Base-by-base conservation (phyloP, 768 basidiomycete species). In the Suillus decipiens region DNA sequence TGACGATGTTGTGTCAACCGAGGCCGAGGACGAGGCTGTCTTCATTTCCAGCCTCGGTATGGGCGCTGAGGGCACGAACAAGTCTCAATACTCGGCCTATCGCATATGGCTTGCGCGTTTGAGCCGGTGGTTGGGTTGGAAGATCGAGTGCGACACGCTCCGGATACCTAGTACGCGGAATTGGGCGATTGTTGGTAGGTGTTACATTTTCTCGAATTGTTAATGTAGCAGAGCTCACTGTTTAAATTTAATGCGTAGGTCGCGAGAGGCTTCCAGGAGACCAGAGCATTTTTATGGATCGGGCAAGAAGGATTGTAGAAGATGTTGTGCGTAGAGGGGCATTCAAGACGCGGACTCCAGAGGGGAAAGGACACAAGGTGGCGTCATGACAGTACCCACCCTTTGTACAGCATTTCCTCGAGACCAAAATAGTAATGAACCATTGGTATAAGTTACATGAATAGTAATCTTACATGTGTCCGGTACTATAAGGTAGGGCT, bases 111-210 rank as follows among this genome's bases (percentile, higher is more conserved):
- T 99, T 39, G 93, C 92, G 0, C 81, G 81, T 61, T 72, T 93
- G 64, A 89, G 88, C 48, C 68, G 84, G 62, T 78, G 86, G 69
- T 90, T 88, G 71, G 96, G 96, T 3, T 98, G 95, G 92, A 80
- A 85, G 64, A 81, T 95, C 14, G 96, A 97, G 74, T 87, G 87
- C 61, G 96, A 99, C 75, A 84, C 80, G 31, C 74, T 99, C 67
- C 80, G 96, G 64, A 96, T 99, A 14, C 96, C 96, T 1, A 94
- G 92, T 73, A 97, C 96, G 45, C 84, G 94, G 63, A 95, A 95
- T 71, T 97, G 95, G 94, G 92, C 90, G 0, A 83, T 97, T 58
- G 76, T 96, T 36, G 95, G 96, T 95, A 61, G 24, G 87, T 81
- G 37, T 28, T 9, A 41, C 15, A 17, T 17, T 39, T 24, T 33